These are phyloP conservation scores for Cylindrotheca closterium DNA, from an alignment of 108 stramenopile species.

Conservation along the genomic window DNA sequence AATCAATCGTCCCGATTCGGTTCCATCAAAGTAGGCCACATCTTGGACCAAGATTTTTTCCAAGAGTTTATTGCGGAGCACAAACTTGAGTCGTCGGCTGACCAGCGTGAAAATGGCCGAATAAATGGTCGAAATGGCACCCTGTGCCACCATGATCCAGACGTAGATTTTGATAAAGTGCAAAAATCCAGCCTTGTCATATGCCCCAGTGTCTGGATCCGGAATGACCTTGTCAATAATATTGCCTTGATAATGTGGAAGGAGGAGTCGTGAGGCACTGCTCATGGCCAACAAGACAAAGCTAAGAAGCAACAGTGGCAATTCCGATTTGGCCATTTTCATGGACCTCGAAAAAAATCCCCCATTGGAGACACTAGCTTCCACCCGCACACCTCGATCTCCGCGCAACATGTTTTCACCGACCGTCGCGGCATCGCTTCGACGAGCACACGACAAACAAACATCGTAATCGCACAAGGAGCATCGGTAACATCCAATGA, in stretches of 20 bases:
- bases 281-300: constrained; percentile 35
- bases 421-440: constrained; percentile 40
- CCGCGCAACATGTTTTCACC: constrained; percentile 45
- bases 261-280: constrained; percentile 23
- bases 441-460: constrained; percentile 35
- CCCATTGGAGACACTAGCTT: constrained; percentile 25
- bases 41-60: constrained; percentile 63
- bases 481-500: constrained; percentile 42
- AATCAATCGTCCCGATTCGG: constrained; percentile 57
- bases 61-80: constrained; percentile 51
- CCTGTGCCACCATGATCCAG: constrained; percentile 34
- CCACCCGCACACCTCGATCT: constrained; percentile 43
- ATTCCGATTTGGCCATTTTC: constrained; percentile 31
- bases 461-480: constrained; percentile 56
- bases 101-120: constrained; percentile 39
- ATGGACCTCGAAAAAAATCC: constrained; percentile 41
- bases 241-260: constrained; percentile 50
- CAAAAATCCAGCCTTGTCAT: constrained; percentile 40
- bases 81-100: constrained; percentile 19
- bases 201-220: constrained; percentile 6
- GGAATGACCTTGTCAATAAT: constrained; percentile 54
- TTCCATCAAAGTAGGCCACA: constrained; percentile 63
- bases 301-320: constrained; percentile 26
- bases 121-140: constrained; percentile 37
- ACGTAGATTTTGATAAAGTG: constrained; percentile 35